These are phyloP conservation scores for Ananas comosus DNA, from an alignment of 176 grass and related monocot genomes.

Conservation along the genomic window DNA sequence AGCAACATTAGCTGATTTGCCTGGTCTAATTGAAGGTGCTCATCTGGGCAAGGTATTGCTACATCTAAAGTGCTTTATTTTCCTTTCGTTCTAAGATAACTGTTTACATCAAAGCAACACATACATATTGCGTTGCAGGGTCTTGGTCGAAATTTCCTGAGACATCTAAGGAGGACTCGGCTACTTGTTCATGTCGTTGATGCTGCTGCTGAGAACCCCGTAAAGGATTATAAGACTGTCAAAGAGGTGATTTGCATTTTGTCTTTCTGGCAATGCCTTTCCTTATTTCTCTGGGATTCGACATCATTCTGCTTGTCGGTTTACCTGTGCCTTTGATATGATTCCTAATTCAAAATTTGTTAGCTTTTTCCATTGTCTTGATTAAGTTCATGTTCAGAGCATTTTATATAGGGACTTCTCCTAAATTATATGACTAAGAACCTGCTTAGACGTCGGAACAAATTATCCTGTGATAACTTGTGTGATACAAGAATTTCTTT, in stretches of 20 bases:
- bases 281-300: conserved; percentile 5
- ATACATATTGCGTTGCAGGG: conserved; percentile 39
- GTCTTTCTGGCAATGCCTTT: background rate
- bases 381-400: no score
- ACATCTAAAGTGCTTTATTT: conserved; percentile 9
- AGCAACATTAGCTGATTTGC: conserved; percentile 93
- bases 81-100: background rate
- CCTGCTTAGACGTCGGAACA: background rate
- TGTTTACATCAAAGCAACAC: background rate
- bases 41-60: conserved; percentile 76
- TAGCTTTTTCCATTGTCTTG: no score
- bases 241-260: conserved; percentile 57
- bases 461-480: background rate
- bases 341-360: no score
- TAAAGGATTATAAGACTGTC: conserved; percentile 86
- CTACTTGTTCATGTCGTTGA: conserved; percentile 91
- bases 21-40: conserved; percentile 93
- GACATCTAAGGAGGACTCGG: conserved; percentile 90
- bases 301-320: background rate
- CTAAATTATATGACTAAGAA: no score
- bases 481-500: no score
- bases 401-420: no score
- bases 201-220: conserved; percentile 71
- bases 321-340: no score
- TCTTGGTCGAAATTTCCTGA: conserved; percentile 94